Evolutionary conservation across 257 asterid species (phyloP).

Genomic region (Nyctanthes arbortristis): DNA sequence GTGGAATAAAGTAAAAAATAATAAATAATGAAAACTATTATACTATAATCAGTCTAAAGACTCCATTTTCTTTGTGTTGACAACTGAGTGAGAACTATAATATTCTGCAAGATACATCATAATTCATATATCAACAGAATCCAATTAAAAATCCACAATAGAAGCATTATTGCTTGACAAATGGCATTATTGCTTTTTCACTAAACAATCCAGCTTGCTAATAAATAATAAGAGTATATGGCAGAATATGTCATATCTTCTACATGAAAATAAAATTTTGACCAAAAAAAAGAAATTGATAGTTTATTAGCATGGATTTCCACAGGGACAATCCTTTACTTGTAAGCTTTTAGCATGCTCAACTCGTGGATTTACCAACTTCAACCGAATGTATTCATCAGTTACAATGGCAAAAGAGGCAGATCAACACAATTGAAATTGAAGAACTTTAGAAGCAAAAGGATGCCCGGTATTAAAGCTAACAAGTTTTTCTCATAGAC

Average conservation of each 20-base stretch:
- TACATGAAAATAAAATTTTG: not conserved
- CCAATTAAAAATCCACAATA: not conserved
- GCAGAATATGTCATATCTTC: not conserved
- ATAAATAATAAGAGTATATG: not conserved
- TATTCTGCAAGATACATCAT: slow-evolving; percentile 1
- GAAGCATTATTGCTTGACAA: not conserved
- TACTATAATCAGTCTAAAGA: not conserved
- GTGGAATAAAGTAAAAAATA: not conserved
- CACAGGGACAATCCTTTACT: not conserved
- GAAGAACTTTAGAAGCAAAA: not conserved
- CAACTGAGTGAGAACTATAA: not conserved
- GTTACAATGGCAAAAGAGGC: not conserved
- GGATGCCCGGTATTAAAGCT: not conserved
- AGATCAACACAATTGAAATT: not conserved
- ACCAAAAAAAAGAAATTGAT: not conserved
- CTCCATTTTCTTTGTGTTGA: not conserved
- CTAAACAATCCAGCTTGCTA: not conserved
- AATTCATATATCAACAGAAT: not conserved
- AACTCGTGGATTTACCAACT: not conserved
- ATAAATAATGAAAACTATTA: not conserved
- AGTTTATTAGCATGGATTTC: not conserved
- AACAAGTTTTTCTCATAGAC: not conserved
- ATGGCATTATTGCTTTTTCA: not conserved
- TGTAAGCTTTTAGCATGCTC: not conserved
- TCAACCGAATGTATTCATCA: not conserved